Conservation (phyloP, 257 asterid species). For the Nicotiana tabacum region DNA sequence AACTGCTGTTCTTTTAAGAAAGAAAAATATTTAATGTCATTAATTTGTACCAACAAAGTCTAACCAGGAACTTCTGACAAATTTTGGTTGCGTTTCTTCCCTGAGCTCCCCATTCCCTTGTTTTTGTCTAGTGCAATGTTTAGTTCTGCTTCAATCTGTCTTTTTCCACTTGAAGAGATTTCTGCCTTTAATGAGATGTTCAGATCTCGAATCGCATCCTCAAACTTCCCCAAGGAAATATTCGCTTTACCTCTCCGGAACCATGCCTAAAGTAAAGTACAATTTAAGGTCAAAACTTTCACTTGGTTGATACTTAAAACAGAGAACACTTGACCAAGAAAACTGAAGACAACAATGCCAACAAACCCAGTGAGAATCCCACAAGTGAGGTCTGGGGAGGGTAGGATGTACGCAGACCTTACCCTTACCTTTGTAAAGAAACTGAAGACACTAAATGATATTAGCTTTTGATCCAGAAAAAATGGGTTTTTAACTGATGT, state of each 20-base stretch:
- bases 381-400: no score
- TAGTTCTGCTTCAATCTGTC: constrained; percentile 65
- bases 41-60: neutral
- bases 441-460: neutral
- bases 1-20: neutral
- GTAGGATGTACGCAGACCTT: no score
- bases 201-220: constrained; percentile 65
- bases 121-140: constrained; percentile 29
- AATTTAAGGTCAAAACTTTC: constrained; percentile 14
- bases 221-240: constrained; percentile 58
- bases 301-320: neutral
- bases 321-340: neutral
- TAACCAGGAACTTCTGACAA: constrained; percentile 32
- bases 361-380: no score
- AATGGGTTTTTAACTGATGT: neutral
- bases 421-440: neutral
- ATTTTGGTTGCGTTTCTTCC: constrained; percentile 28
- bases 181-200: constrained; percentile 57
- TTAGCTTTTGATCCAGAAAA: neutral
- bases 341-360: neutral
- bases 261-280: constrained; percentile 62
- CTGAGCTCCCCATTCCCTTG: constrained; percentile 23
- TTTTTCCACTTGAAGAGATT: constrained; percentile 61
- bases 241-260: constrained; percentile 83
- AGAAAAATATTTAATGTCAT: neutral